Conservation (phyloP, 805 yeast species). For the Lachancea kluyveri region DNA sequence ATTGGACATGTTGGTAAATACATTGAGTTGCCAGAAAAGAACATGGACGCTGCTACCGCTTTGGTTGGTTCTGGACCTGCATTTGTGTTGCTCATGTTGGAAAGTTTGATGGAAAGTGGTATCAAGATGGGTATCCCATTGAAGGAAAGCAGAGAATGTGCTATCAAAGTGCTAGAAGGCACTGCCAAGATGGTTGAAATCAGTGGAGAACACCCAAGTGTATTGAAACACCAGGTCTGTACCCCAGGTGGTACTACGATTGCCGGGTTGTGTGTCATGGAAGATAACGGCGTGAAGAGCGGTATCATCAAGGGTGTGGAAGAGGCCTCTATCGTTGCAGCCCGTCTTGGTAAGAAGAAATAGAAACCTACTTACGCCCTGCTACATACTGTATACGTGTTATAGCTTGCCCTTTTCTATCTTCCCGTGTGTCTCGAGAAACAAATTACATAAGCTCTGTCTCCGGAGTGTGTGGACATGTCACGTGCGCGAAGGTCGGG, state of each 20-base stretch:
- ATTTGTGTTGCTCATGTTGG: constrained; percentile 81
- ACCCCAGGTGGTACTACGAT: constrained; percentile 99
- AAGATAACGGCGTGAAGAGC: constrained; percentile 82
- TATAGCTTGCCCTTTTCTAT: too few species aligned
- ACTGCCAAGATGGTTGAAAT: constrained; percentile 84
- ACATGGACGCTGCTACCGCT: constrained; percentile 95
- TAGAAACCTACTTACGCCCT: too few species aligned
- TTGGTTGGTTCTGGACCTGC: constrained; percentile 97
- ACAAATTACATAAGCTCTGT: too few species aligned
- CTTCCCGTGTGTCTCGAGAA: too few species aligned
- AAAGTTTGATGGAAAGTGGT: constrained; percentile 90
- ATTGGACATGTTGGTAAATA: constrained; percentile 60
- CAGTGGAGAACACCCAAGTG: constrained; percentile 84
- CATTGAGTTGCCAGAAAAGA: constrained; percentile 70
- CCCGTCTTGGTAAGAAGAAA: constrained; percentile 47
- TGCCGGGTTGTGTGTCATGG: constrained; percentile 89
- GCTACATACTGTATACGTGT: too few species aligned
- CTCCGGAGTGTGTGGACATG: too few species aligned
- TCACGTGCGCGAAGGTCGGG: too few species aligned
- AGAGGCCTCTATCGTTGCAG: constrained; percentile 83
- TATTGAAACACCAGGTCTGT: constrained; percentile 78
- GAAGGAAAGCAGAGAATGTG: constrained; percentile 74
- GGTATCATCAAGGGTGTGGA: constrained; percentile 85
- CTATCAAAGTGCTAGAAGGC: constrained; percentile 91
- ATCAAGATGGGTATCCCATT: constrained; percentile 90